These are phyloP conservation scores for Camelina neglecta DNA, from an alignment of 345 rosid species.

Conservation along the genomic window DNA sequence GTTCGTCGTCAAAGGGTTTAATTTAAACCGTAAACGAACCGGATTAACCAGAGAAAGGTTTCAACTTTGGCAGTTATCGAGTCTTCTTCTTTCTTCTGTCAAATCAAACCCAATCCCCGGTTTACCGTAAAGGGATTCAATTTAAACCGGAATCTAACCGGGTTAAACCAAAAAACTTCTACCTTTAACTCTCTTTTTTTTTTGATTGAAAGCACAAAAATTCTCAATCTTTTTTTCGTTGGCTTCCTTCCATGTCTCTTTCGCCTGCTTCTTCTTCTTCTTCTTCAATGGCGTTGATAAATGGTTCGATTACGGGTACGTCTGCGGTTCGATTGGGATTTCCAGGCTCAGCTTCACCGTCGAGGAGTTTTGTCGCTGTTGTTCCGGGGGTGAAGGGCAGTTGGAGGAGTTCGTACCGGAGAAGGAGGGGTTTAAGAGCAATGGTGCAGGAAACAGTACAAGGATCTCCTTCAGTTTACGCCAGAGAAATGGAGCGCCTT, in stretches of 20 bases:
- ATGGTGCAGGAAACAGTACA: constrained; percentile 77
- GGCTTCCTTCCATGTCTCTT: background rate
- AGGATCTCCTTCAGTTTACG: constrained; percentile 80
- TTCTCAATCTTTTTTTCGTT: constrained; percentile 1
- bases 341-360: constrained; percentile 36
- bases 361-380: constrained; percentile 22
- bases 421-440: constrained; percentile 41
- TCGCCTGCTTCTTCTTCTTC: constrained; percentile 31
- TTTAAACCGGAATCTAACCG: constrained; percentile 29
- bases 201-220: background rate
- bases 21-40: constrained; percentile 26
- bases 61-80: constrained; percentile 28
- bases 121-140: background rate
- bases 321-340: constrained; percentile 42
- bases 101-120: background rate
- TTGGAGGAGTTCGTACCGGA: constrained; percentile 34
- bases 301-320: constrained; percentile 43
- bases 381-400: constrained; percentile 32
- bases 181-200: background rate
- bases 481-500: constrained; percentile 96
- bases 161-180: background rate
- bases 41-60: constrained; percentile 17
- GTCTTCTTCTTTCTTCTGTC: background rate
- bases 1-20: background rate
- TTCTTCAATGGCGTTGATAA: constrained; percentile 54